Evolutionary conservation across 2,329 filamentous ascomycete genomes (phyloP).

Genomic region (Diplodia mutila): DNA sequence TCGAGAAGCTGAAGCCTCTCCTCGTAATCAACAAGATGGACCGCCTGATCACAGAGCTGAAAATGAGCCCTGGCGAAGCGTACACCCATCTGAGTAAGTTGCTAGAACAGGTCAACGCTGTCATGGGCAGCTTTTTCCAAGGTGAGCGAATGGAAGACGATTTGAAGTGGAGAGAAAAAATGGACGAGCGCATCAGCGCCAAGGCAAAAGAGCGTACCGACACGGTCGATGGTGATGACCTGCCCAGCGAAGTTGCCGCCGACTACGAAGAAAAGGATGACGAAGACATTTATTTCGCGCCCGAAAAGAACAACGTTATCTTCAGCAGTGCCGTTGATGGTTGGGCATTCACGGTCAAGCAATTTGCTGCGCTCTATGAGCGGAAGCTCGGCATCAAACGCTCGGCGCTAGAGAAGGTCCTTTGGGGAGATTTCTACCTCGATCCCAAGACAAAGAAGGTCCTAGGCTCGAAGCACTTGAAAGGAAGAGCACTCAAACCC

Average conservation of each 20-base stretch:
- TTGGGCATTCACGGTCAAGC: conserved; percentile 97
- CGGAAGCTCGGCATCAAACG: conserved; percentile 96
- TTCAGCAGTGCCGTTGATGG: conserved; percentile 97
- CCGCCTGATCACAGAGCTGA: conserved; percentile 87
- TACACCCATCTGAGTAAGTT: conserved; percentile 87
- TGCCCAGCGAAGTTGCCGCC: conserved; percentile 51
- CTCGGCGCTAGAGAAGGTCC: conserved; percentile 82
- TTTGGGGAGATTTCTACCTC: conserved; percentile 96
- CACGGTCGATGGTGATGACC: conserved; percentile 52
- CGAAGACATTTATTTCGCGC: conserved; percentile 96
- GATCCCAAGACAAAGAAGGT: conserved; percentile 97
- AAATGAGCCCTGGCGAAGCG: conserved; percentile 88
- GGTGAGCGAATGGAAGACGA: conserved; percentile 99
- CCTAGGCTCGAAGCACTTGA: conserved; percentile 86
- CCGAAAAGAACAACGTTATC: conserved; percentile 98
- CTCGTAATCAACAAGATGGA: conserved; percentile 99
- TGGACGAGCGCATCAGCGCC: conserved; percentile 82
- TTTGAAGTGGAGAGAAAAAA: conserved; percentile 88
- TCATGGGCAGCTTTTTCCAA: conserved; percentile 96
- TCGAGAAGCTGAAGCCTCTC: conserved; percentile 90
- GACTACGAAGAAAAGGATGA: conserved; percentile 90
- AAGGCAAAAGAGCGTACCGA: conserved; percentile 58
- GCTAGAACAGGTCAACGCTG: conserved; percentile 94
- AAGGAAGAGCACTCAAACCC: conserved; percentile 87
- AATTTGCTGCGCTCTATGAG: conserved; percentile 92